Percentiles rank a stretch among this genome's conserved stretches.
Evolutionary conservation across 2,329 filamentous ascomycete species (phyloP).

Genomic region (Tolypocladium capitatum): DNA sequence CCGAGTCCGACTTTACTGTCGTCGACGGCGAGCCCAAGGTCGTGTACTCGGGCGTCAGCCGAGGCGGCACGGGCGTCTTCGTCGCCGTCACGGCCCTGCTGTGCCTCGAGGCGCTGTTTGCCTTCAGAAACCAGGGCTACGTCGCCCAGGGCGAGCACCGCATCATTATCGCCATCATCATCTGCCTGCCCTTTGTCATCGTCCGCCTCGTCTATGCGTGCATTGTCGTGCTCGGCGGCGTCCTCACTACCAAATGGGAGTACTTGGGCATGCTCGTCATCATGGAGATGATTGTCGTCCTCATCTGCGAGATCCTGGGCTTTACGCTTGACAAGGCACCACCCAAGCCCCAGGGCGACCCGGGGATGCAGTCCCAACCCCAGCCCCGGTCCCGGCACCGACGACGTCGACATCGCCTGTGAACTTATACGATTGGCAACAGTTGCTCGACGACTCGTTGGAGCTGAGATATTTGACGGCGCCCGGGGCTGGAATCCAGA

Average conservation of each 20-base stretch:
- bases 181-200: conserved; percentile 19
- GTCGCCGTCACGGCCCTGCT: conserved; percentile 25
- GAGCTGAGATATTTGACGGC: not conserved
- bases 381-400: not conserved
- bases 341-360: conserved; percentile 4
- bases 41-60: conserved; percentile 14
- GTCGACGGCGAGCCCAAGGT: conserved; percentile 10
- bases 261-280: conserved; percentile 19
- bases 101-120: conserved; percentile 25
- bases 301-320: conserved; percentile 17
- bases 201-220: conserved; percentile 19
- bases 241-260: conserved; percentile 15
- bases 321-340: conserved; percentile 14
- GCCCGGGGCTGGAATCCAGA: not conserved
- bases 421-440: not conserved
- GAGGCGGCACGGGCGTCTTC: conserved; percentile 15
- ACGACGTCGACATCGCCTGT: not conserved
- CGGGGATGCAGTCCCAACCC: conserved; percentile 3
- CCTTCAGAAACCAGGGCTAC: conserved; percentile 22
- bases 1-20: conserved; percentile 11
- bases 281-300: conserved; percentile 19
- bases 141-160: conserved; percentile 38
- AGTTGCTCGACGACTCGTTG: not conserved
- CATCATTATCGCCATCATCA: conserved; percentile 31
- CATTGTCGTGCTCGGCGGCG: conserved; percentile 14